phyloP scores from a whole-genome alignment of 2,329 filamentous ascomycete genomes.

The Ceratocystis lukuohia region DNA sequence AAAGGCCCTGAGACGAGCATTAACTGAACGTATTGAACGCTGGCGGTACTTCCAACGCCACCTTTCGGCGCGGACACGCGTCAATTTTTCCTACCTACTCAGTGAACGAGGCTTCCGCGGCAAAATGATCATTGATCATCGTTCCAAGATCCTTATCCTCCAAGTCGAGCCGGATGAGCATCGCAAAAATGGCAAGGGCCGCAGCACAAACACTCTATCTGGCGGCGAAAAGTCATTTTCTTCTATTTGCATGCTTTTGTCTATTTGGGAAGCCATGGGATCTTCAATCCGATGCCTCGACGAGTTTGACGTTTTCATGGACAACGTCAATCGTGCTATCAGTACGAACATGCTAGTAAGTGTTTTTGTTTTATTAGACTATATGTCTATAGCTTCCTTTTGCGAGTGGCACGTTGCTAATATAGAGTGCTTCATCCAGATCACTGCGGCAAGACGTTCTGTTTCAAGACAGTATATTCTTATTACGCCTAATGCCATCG shows the following conservation, averaged over 20 bases:
- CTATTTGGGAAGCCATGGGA: slow-evolving; percentile 97
- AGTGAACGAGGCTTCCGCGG: slow-evolving; percentile 83
- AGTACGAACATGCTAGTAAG: slow-evolving; percentile 86
- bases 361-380: slow-evolving; percentile 21
- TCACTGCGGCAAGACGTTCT: slow-evolving; percentile 60
- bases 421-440: slow-evolving; percentile 8
- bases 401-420: not conserved
- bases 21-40: slow-evolving; percentile 55
- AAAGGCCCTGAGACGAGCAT: slow-evolving; percentile 40
- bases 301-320: slow-evolving; percentile 99
- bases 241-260: slow-evolving; percentile 81
- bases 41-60: slow-evolving; percentile 72
- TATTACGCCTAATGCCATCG: slow-evolving; percentile 83
- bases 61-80: slow-evolving; percentile 74
- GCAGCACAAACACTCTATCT: slow-evolving; percentile 82
- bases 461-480: slow-evolving; percentile 91
- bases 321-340: slow-evolving; percentile 84
- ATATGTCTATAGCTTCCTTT: not conserved
- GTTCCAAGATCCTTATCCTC: slow-evolving; percentile 59
- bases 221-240: slow-evolving; percentile 97
- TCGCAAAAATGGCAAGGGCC: slow-evolving; percentile 52
- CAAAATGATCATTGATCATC: slow-evolving; percentile 64
- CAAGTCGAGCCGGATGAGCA: slow-evolving; percentile 61
- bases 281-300: slow-evolving; percentile 88
- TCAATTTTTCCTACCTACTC: slow-evolving; percentile 77